Evolutionary conservation across 495 filamentous ascomycete species (phyloP).

Genomic region (Delitschia confertaspora): DNA sequence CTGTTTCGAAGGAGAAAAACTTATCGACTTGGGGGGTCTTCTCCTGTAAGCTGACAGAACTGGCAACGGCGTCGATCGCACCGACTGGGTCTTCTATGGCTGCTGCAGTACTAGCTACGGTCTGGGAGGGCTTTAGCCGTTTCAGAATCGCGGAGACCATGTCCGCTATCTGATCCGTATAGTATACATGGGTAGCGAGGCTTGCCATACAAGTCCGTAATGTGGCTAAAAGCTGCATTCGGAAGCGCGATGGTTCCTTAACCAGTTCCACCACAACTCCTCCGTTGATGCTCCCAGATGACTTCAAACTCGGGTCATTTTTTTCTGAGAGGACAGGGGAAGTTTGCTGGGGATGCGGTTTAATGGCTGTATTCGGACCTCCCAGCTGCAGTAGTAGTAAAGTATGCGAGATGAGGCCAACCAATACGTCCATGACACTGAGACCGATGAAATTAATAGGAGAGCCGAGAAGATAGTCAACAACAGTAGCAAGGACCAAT

Average conservation of each 20-base stretch:
- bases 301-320: background rate
- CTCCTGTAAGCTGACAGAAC: constrained; percentile 38
- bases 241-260: constrained; percentile 37
- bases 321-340: constrained; percentile 19
- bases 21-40: constrained; percentile 43
- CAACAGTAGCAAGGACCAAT: constrained; percentile 60
- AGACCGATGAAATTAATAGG: constrained; percentile 87
- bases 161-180: constrained; percentile 84
- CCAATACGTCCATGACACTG: constrained; percentile 83
- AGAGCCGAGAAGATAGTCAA: constrained; percentile 72
- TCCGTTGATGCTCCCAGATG: constrained; percentile 12
- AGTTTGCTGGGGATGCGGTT: constrained; percentile 30
- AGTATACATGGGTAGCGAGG: constrained; percentile 89
- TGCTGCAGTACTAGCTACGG: constrained; percentile 31
- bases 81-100: constrained; percentile 36
- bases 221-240: constrained; percentile 50
- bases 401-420: constrained; percentile 72
- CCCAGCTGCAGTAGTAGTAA: constrained; percentile 60
- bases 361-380: constrained; percentile 38
- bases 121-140: constrained; percentile 58
- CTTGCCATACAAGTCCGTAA: constrained; percentile 71
- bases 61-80: constrained; percentile 34
- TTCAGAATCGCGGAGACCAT: constrained; percentile 74
- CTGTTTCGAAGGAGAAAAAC: constrained; percentile 65
- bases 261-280: constrained; percentile 27